Base-by-base conservation (phyloP, 2,329 filamentous ascomycete genomes). In the Bipolaris oryzae region DNA sequence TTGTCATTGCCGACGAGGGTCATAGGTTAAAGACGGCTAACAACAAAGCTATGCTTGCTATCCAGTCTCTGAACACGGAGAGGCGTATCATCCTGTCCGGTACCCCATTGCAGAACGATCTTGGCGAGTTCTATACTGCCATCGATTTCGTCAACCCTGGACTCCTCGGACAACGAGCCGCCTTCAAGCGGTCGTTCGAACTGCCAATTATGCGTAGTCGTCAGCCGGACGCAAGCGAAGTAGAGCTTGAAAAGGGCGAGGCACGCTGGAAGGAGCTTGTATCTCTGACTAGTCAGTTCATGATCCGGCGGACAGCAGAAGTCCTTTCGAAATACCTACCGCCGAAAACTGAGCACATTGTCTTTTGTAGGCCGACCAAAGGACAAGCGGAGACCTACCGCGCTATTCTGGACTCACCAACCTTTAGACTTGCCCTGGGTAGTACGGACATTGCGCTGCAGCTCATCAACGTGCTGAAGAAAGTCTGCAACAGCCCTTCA, bases 401-500 rank as follows among this genome's bases (percentile, higher is more conserved):
- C 52, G 80, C 81, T 55, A 85, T 91, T 34, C 78, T 90, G n/a
- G 79, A 81, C 7, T 89, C 87, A 1, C 84, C 86, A 0, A 78
- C 85, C 5, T 90, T 90, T 63, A 82, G 84, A 47, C 81, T 79
- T 31, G 85, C 85, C 7, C 76, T 90, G 47, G 85, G 87, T 13
- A 87, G 82, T 60, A 79, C 83, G 1, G 86, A 89, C 47, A 82
- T 82, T 44, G 84, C 86, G 2, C 78, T 91, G 2, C 86, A 89
- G 65, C 82, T 91, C 13, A 90, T 91, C 67, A 90, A 85, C 15
- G 81, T 90, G 16, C 77, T 91, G 16, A 91, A 91, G 76, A 91
- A 91, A 71, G 80, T 90, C 16, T 91, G 89, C 79, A 91, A 91
- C 70, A 88, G 87, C 61, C 88, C 88, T 1, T 85, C 82, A 0